Evolutionary conservation across 345 rosid genomes (phyloP).

Genomic region (Clausena lansium): DNA sequence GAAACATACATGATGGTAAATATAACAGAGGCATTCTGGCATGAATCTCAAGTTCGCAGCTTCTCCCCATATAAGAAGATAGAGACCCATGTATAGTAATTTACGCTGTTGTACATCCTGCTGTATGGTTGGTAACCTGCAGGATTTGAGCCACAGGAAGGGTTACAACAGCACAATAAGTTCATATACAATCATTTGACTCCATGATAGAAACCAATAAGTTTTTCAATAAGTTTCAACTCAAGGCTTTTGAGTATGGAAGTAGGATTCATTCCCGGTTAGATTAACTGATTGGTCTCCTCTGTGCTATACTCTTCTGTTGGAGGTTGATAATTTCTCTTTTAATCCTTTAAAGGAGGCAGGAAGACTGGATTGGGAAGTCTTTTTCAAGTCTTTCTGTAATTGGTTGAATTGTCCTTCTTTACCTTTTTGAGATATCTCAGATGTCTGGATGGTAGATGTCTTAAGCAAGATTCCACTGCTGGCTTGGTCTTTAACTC

Average conservation of each 20-base stretch:
- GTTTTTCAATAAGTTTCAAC: background rate
- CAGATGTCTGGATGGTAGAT: background rate
- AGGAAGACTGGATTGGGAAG: background rate
- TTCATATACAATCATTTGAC: background rate
- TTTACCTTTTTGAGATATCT: background rate
- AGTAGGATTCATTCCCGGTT: too few relatives aligned
- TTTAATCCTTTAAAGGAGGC: background rate
- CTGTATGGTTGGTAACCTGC: slow-evolving; percentile 98
- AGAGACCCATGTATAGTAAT: slow-evolving; percentile 89
- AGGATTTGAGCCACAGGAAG: slow-evolving; percentile 17
- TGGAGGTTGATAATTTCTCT: background rate
- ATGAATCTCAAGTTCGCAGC: slow-evolving; percentile 98
- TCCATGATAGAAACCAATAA: background rate
- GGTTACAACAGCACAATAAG: slow-evolving; percentile 11
- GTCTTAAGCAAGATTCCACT: background rate
- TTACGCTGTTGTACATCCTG: slow-evolving; percentile 99
- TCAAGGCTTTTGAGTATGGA: background rate
- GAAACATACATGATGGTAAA: slow-evolving; percentile 93
- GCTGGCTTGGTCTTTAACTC: background rate
- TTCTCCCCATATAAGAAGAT: slow-evolving; percentile 99
- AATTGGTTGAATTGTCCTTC: background rate
- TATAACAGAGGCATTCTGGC: slow-evolving; percentile 99
- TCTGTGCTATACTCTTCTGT: background rate
- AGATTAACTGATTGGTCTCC: background rate
- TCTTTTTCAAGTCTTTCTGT: background rate